Conservation (phyloP, 495 filamentous ascomycete genomes). For the Saxophila tyrrhenica region DNA sequence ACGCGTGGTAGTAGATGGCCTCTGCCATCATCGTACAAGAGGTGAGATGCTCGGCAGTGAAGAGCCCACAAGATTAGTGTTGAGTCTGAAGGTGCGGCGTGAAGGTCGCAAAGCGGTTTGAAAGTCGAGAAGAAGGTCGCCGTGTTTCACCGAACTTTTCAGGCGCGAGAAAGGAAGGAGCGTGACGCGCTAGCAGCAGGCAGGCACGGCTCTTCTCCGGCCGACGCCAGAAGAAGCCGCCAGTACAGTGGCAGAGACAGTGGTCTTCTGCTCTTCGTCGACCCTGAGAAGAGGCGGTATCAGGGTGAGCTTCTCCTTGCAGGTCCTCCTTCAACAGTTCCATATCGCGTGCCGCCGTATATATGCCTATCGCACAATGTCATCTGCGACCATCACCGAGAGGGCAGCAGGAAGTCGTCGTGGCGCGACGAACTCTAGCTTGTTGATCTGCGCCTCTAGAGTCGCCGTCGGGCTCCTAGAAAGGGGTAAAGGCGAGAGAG, state of each 20-base stretch:
- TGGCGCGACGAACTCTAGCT: no score
- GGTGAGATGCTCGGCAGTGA: not conserved
- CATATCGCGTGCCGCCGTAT: no score
- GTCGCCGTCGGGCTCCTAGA: no score
- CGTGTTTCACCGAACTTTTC: not conserved
- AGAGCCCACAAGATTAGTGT: no score
- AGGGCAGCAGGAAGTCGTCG: no score
- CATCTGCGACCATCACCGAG: no score
- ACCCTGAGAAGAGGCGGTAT: not conserved
- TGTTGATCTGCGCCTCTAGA: no score
- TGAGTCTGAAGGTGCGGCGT: not conserved
- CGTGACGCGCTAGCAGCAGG: not conserved
- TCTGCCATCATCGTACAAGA: slow-evolving; percentile 1
- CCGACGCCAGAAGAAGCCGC: not conserved
- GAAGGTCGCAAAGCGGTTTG: not conserved
- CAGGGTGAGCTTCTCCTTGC: no score
- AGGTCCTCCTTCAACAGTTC: no score
- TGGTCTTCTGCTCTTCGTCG: not conserved
- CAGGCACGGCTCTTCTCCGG: not conserved
- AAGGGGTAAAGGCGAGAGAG: no score
- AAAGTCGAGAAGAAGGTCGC: not conserved
- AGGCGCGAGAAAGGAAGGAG: not conserved
- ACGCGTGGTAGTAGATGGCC: slow-evolving; percentile 11
- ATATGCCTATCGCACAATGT: no score
- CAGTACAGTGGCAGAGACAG: not conserved